Evolutionary conservation across 192 early-diverging fungal species (phyloP), one percentile per base, ranked within the genome.

Genomic region (Backusella australiensis): DNA sequence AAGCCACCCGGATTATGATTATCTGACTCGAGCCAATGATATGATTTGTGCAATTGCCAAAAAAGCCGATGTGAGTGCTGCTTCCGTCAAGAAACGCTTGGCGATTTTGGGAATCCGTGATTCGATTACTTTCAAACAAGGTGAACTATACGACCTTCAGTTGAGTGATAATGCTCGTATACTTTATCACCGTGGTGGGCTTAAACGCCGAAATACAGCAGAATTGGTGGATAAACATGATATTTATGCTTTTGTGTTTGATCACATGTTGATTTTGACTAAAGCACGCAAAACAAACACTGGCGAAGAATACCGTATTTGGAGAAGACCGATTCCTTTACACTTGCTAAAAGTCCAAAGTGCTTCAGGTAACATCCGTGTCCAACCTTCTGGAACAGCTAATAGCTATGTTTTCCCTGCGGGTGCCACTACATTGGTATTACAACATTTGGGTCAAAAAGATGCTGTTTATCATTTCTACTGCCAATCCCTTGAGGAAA

Each of bases 181-280:
- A 71, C 72, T 96, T 34, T 87, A 96, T 46, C 89, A 92, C 75
- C 91, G 95, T 63, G 96, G 96, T 59, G 85, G 87, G 32, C 84
- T 98, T 75, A 93, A 93, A n/a, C 82, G 82, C 1, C 75, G 76
- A 12, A 78, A 39, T 19, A 63, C 69, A 71, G 76, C 72, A 83
- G 88, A 72, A 83, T 84, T 67, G 34, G 53, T 75, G 6, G 91
- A 90, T 71, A 90, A 89, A 35, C 80, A 89, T 5, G 93, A 93
- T 49, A 80, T 97, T n/a, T 85, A 88, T 65, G 90, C 95, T 19
- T 94, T 95, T 81, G 80, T 98, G 59, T 93, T 99, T 71, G 97
- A 99, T 82, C 94, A 98, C 84, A 88, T 93, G 74, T 74, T 95
- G 15, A 80, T 95, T 38, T 86, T 94, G 87, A 87, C 92, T 72